Conservation (phyloP, 345 rosid genomes). For the Pelargonium nanum region DNA sequence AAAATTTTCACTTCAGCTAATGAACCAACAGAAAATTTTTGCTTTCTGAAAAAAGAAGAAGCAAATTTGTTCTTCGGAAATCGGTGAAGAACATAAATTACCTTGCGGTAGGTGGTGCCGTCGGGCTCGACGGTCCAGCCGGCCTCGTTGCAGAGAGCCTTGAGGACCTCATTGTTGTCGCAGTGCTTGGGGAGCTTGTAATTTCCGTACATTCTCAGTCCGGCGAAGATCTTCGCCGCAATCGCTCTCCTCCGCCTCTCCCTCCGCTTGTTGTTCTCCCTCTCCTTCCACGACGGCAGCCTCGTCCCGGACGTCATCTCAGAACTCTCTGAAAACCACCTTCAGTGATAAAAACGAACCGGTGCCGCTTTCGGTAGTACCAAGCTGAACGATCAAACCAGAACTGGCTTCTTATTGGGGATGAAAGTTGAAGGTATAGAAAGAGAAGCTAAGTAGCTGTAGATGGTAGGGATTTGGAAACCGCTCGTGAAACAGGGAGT, state of each 20-base stretch:
- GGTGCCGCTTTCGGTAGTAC: no score
- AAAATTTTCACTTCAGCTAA: no score
- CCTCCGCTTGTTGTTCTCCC: conserved; percentile 92
- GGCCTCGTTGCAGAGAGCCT: conserved; percentile 89
- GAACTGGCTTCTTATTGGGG: neutral
- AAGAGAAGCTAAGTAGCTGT: neutral
- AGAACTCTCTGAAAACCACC: no score
- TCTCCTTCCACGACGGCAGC: conserved; percentile 96
- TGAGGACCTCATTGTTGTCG: conserved; percentile 92
- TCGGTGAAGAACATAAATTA: conserved; percentile 8
- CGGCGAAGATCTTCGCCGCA: conserved; percentile 89
- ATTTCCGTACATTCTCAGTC: conserved; percentile 82
- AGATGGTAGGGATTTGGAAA: neutral
- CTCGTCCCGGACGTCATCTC: conserved; percentile 82
- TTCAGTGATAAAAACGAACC: no score
- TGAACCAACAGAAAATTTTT: no score
- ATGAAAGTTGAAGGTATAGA: neutral
- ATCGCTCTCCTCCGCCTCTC: conserved; percentile 87
- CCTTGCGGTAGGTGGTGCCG: conserved; percentile 96
- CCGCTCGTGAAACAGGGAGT: neutral
- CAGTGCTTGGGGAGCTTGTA: conserved; percentile 95
- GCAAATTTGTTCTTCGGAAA: no score
- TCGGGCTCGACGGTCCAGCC: conserved; percentile 97
- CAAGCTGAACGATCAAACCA: neutral
- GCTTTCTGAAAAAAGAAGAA: no score